Evolutionary conservation across 2,329 filamentous ascomycete species (phyloP), one percentile per base, ranked within the genome.

Genomic region (Phyllosticta citribraziliensis): DNA sequence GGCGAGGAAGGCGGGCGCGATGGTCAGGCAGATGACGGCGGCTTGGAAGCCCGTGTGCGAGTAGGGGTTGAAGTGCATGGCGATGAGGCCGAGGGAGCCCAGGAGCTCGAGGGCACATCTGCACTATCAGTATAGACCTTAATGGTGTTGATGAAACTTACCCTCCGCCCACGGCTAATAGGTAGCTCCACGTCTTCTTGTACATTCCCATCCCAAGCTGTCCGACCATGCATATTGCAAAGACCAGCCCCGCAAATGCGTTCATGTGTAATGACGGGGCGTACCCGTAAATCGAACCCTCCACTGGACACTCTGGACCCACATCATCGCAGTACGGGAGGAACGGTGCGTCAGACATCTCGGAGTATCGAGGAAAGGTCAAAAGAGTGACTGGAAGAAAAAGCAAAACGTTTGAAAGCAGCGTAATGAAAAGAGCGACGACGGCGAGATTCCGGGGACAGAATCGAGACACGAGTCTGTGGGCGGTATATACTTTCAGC

Each of bases 41-140:
- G 67, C 74, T 68, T 79, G 72, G 67, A 85, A 85, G 0, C 75
- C 76, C 19, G 72, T 65, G 2, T 71, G 65, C 47, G 73, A 70
- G 71, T 80, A 85, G 0, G 81, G 80, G 65, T 84, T 80, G 57
- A 75, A 66, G 69, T 81, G 72, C 70, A 85, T 75, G 64, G 81
- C 69, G 33, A 85, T 67, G 22, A 83, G 76, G 2, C 80, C 82
- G 12, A 76, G 72, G 66, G 86, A 86, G 9, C 84, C 84, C 1
- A 83, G 69, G 27, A 78, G 70, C 67, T 84, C 82, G 53, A 81
- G 76, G 17, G 40, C 40, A n/a, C 40, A 47, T 40, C 33, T 40
- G 12, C 33, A 40, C 2, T 14, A 5, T 30, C 33, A 40, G 12
- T 11, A 12, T 17, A 40, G 11, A 10, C 5, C 9, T 1, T 6